phyloP scores from a whole-genome alignment of 1,139 yeast genomes.

The Pichia sp. region DNA sequence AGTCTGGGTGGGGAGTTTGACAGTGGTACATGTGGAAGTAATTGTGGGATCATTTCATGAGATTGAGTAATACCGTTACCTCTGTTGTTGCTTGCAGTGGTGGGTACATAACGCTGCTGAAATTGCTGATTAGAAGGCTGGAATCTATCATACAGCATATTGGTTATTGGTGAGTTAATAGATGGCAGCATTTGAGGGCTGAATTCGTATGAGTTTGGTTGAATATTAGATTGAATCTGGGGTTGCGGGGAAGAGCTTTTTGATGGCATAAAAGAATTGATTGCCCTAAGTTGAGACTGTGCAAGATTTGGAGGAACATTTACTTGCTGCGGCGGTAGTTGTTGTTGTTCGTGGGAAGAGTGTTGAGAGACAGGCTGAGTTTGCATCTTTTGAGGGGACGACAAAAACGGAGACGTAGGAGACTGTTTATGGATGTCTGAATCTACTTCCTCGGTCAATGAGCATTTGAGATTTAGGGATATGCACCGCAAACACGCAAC shows the following conservation, averaged over 20 bases:
- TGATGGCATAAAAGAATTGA: not conserved
- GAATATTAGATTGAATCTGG: not conserved
- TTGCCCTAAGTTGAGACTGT: not conserved
- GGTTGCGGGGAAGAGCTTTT: conserved; percentile 3
- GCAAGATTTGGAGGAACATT: not conserved
- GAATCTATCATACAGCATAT: conserved; percentile 1
- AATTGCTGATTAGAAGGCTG: not conserved
- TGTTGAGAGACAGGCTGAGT: not conserved
- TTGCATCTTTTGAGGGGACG: not conserved
- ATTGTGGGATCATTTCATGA: conserved; percentile 2
- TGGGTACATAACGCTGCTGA: not conserved
- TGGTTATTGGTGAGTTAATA: not conserved
- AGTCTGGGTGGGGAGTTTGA: not conserved
- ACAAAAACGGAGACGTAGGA: not conserved
- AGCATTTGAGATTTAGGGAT: conserved; percentile 48
- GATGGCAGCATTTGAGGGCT: conserved; percentile 1
- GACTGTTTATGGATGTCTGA: not conserved
- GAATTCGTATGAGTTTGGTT: not conserved
- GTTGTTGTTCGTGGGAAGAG: not conserved
- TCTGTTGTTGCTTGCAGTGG: not conserved
- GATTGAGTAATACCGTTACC: not conserved
- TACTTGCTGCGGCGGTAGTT: not conserved
- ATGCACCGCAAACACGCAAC: conserved; percentile 53
- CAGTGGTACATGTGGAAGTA: conserved; percentile 7
- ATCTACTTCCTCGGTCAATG: conserved; percentile 36